Evolutionary conservation across 768 basidiomycete species (phyloP), one percentile per base, ranked within the genome.

Genomic region (Leccinum disarticulatum): DNA sequence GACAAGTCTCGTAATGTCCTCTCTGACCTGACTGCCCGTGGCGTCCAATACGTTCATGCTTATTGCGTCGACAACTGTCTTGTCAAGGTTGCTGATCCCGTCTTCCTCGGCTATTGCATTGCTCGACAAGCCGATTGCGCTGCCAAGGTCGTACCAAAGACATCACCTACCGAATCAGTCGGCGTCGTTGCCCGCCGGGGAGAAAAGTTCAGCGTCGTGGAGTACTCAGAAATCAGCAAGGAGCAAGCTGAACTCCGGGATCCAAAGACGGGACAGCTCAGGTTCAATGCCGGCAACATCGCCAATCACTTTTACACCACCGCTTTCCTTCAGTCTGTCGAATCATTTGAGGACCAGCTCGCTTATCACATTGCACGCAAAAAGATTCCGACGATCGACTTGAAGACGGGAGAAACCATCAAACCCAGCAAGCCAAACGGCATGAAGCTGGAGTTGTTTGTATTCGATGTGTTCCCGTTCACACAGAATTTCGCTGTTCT

Each of bases 11-110:
- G 76, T 56, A 90, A 90, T 22, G 94, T 98, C 52, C 87, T 99
- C 46, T 81, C 88, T 43, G 94, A 98, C 73, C 83, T 98, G 63
- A 77, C 79, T 27, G 71, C 77, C 46, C 92, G 93, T 64, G 84
- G 86, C 46, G 77, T 98, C 62, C 82, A 86, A 59, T 97, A 96
- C 75, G 82, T 99, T 52, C 96, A 99, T 75, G 91, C 87, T 3
- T 98, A 97, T 79, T 88, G 96, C 69, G 97, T 99, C 67, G 97
- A 99, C 80, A 99, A 99, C 80, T 98, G 97, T 75, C 90, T 99
- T 60, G 97, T 98, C 63, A 86, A 88, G 61, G 93, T 99, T 56
- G 97, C 95, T 52, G 97, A 99, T 73, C 97, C 97, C 14, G 85
- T 95, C 70, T 99, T 99, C 83, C 79, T 98, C 64, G 97, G 97